Evolutionary conservation across 129 eudicot species (phyloP).

Genomic region (Pulicaria dysenterica): DNA sequence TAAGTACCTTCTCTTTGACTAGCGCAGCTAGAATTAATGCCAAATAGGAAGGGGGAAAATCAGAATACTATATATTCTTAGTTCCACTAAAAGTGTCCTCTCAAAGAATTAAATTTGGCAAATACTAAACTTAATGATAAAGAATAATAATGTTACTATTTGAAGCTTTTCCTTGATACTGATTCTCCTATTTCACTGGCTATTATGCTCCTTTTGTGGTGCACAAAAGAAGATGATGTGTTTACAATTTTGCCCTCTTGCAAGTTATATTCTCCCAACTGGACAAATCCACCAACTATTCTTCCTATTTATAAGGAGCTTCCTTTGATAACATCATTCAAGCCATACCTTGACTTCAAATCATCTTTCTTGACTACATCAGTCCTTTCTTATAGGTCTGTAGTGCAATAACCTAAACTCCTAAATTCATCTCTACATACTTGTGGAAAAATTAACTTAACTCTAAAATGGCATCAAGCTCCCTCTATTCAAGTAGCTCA

Average conservation of each 20-base stretch:
- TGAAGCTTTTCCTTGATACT: conserved; percentile 24
- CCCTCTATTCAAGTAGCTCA: conserved; percentile 54
- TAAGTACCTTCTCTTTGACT: too few species aligned
- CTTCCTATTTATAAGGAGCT: conserved; percentile 53
- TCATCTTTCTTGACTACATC: conserved; percentile 23
- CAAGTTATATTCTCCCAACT: conserved; percentile 53
- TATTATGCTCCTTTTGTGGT: conserved; percentile 35
- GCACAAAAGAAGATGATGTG: conserved; percentile 41
- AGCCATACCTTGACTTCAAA: conserved; percentile 45
- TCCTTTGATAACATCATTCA: conserved; percentile 40
- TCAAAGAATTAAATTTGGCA: conserved; percentile 10
- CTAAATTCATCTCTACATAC: not conserved
- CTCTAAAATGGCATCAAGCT: conserved; percentile 61
- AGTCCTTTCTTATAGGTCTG: conserved; percentile 5
- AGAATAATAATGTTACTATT: not conserved
- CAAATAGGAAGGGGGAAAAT: not conserved
- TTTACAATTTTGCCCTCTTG: conserved; percentile 30
- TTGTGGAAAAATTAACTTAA: too few species aligned
- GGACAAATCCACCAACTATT: conserved; percentile 50
- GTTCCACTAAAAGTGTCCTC: not conserved
- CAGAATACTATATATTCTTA: not conserved
- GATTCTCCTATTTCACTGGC: conserved; percentile 34
- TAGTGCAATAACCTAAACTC: not conserved
- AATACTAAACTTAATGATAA: not conserved
- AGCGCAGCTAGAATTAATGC: too few species aligned